phyloP scores from a whole-genome alignment of 2,329 filamentous ascomycete genomes.

The Dactylellina leptospora region DNA sequence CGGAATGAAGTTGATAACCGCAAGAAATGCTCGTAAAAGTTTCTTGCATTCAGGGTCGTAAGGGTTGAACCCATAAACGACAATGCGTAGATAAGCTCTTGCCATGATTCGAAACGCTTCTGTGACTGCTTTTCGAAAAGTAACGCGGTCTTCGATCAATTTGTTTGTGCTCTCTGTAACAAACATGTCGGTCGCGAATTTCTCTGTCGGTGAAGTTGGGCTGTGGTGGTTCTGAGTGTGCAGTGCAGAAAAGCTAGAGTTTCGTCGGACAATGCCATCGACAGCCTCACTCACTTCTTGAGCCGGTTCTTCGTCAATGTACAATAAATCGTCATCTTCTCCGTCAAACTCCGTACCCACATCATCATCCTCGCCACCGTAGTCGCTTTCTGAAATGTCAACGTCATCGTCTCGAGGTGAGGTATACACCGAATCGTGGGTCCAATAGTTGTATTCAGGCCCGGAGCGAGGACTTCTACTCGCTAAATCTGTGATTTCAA shows the following conservation, averaged over 20 bases:
- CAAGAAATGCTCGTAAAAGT: constrained; percentile 37
- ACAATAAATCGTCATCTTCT: constrained; percentile 27
- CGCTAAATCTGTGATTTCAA: constrained; percentile 30
- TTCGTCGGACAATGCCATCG: constrained; percentile 33
- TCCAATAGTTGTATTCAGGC: constrained; percentile 26
- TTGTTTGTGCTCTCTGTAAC: constrained; percentile 37
- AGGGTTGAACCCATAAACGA: constrained; percentile 46
- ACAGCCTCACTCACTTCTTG: constrained; percentile 42
- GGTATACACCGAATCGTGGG: constrained; percentile 32
- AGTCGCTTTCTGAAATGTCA: constrained; percentile 30
- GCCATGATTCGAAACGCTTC: constrained; percentile 51
- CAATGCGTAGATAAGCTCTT: constrained; percentile 40
- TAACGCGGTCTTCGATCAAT: constrained; percentile 42
- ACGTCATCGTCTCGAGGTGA: constrained; percentile 33
- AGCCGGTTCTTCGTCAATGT: constrained; percentile 38
- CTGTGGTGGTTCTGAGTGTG: not conserved
- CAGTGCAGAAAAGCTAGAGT: constrained; percentile 26
- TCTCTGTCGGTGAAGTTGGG: constrained; percentile 18
- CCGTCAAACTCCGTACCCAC: constrained; percentile 26
- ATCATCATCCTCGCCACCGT: constrained; percentile 40
- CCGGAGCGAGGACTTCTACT: constrained; percentile 20
- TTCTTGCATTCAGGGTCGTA: constrained; percentile 13
- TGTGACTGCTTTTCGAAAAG: constrained; percentile 44
- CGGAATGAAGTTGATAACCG: constrained; percentile 44
- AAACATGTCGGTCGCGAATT: constrained; percentile 30